These are phyloP conservation scores for Epithele typhae DNA, from an alignment of 768 basidiomycete species.

Conservation along the genomic window DNA sequence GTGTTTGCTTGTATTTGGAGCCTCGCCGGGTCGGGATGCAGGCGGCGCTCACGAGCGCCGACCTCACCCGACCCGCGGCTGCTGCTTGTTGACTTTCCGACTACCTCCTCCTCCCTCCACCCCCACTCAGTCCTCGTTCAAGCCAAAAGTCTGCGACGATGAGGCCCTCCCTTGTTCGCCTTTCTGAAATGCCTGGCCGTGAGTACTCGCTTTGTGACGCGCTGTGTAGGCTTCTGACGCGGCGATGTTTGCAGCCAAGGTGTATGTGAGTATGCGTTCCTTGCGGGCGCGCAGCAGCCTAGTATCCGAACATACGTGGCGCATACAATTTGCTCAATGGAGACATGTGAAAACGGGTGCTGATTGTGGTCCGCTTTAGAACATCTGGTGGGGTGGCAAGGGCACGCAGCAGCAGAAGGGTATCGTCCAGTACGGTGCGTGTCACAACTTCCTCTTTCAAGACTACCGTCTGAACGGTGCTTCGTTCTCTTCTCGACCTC, in stretches of 20 bases:
- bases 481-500: no score
- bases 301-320: no score
- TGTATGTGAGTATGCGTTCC: slow-evolving; percentile 58
- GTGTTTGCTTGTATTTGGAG: slow-evolving; percentile 17
- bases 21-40: slow-evolving; percentile 11
- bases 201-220: slow-evolving; percentile 29
- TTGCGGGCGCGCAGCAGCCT: neutral
- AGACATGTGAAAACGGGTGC: neutral
- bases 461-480: neutral
- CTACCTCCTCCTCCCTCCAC: slow-evolving; percentile 5
- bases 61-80: slow-evolving; percentile 9
- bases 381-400: slow-evolving; percentile 87
- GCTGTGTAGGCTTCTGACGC: neutral
- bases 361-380: slow-evolving; percentile 39
- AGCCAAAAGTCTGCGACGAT: slow-evolving; percentile 35
- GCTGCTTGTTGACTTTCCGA: neutral
- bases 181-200: slow-evolving; percentile 84
- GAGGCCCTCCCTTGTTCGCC: slow-evolving; percentile 57
- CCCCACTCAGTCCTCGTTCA: neutral
- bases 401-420: slow-evolving; percentile 70
- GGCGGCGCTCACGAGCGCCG: slow-evolving; percentile 7
- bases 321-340: no score
- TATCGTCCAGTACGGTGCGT: slow-evolving; percentile 77
- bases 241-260: slow-evolving; percentile 53
- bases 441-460: neutral